Percentiles rank a stretch among this genome's conserved stretches.
Evolutionary conservation across 345 rosid species (phyloP).

Genomic region (Raphanus raphanistrum): DNA sequence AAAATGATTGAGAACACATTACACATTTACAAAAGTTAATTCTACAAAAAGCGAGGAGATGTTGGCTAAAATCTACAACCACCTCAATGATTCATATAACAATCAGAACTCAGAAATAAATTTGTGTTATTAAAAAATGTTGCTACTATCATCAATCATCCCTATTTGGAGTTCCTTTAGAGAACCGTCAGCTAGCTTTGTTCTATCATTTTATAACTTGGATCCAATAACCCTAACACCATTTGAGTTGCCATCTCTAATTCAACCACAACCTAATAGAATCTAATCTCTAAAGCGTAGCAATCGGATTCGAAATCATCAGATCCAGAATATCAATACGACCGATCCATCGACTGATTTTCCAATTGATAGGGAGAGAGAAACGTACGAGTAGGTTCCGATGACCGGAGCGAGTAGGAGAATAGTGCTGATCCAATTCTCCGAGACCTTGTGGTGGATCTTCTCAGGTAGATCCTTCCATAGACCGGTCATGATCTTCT

Average conservation of each 20-base stretch:
- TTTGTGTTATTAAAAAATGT: neutral
- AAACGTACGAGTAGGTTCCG: conserved; percentile 58
- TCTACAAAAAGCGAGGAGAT: neutral
- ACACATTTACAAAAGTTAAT: neutral
- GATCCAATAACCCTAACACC: neutral
- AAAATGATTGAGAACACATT: neutral
- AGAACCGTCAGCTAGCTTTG: too few relatives aligned
- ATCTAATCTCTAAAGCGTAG: neutral
- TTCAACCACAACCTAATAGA: neutral
- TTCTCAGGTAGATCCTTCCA: conserved; percentile 71
- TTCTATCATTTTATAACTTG: neutral
- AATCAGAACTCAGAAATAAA: neutral
- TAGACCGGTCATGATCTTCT: conserved; percentile 68
- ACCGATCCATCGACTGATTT: neutral
- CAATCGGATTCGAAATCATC: neutral
- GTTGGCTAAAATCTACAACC: neutral
- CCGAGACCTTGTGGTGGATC: conserved; percentile 82
- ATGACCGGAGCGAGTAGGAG: conserved; percentile 68
- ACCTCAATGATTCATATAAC: neutral
- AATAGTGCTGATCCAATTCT: conserved; percentile 75
- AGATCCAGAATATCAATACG: neutral
- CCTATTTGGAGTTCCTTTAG: neutral
- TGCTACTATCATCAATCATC: neutral
- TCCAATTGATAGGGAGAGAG: neutral
- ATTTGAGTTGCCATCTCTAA: neutral